phyloP scores from a whole-genome alignment of 2,329 filamentous ascomycete genomes.

The Amesomyces nigricolor region DNA sequence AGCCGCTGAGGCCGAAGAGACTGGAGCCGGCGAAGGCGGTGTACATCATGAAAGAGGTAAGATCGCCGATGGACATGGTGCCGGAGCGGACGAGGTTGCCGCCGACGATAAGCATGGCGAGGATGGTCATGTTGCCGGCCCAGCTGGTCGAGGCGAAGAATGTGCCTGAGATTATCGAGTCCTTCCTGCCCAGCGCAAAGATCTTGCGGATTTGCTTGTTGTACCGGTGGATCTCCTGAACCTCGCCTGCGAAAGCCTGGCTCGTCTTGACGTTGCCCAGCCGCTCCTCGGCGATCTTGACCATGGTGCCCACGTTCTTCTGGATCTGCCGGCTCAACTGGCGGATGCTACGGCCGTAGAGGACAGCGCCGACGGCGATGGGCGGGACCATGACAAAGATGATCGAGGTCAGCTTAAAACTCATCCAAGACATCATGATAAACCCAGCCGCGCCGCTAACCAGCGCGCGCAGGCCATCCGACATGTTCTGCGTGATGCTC shows the following conservation, averaged over 20 bases:
- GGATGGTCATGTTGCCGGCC: constrained; percentile 92
- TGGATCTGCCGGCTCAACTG: constrained; percentile 90
- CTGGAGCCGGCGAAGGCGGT: constrained; percentile 81
- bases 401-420: constrained; percentile 81
- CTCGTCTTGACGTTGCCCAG: constrained; percentile 94
- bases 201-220: constrained; percentile 89
- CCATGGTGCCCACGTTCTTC: constrained; percentile 84
- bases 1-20: constrained; percentile 88
- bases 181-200: constrained; percentile 78
- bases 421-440: constrained; percentile 92
- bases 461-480: constrained; percentile 84
- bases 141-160: constrained; percentile 87
- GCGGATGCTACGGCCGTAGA: constrained; percentile 85
- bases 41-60: constrained; percentile 98
- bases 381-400: constrained; percentile 84
- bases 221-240: constrained; percentile 84
- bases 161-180: constrained; percentile 81
- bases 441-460: constrained; percentile 90
- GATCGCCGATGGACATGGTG: constrained; percentile 79
- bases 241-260: constrained; percentile 91
- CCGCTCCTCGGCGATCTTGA: constrained; percentile 97
- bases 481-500: constrained; percentile 95
- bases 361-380: constrained; percentile 80
- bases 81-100: constrained; percentile 85
- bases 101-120: constrained; percentile 84